Percentiles rank a stretch among this genome's conserved stretches.
Evolutionary conservation across 2,329 filamentous ascomycete species (phyloP).

Genomic region (Stemphylium vesicarium): DNA sequence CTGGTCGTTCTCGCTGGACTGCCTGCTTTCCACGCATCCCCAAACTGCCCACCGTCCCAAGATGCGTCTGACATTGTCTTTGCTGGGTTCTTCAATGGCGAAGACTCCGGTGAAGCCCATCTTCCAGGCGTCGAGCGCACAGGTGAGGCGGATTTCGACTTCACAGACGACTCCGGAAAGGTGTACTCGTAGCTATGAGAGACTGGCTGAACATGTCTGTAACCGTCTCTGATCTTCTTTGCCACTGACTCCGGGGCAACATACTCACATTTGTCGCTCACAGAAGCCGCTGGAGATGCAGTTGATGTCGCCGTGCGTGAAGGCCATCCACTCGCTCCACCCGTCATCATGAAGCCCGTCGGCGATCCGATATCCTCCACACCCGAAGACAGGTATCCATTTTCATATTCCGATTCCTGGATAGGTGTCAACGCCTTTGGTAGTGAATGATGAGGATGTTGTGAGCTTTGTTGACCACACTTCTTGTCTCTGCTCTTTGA

Average conservation of each 20-base stretch:
- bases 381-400: background rate
- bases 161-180: background rate
- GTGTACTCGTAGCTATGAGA: background rate
- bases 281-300: background rate
- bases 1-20: background rate
- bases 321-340: constrained; percentile 22
- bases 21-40: constrained; percentile 1
- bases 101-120: constrained; percentile 21
- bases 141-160: constrained; percentile 1
- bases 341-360: constrained; percentile 32
- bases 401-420: constrained; percentile 19
- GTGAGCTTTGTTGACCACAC: background rate
- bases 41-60: background rate
- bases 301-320: constrained; percentile 5
- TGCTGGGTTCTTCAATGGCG: background rate
- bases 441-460: background rate
- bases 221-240: background rate
- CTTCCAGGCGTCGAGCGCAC: constrained; percentile 10
- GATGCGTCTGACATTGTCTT: background rate
- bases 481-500: constrained; percentile 1
- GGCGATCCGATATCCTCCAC: constrained; percentile 16
- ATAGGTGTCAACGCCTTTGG: constrained; percentile 14
- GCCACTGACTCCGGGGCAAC: background rate
- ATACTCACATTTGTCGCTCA: background rate
- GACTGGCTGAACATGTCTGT: background rate